A percentile compares a stretch with the other conserved stretches of the same genome.
phyloP scores from a whole-genome alignment of 2,329 filamentous ascomycete genomes.

The Fusarium coicis region DNA sequence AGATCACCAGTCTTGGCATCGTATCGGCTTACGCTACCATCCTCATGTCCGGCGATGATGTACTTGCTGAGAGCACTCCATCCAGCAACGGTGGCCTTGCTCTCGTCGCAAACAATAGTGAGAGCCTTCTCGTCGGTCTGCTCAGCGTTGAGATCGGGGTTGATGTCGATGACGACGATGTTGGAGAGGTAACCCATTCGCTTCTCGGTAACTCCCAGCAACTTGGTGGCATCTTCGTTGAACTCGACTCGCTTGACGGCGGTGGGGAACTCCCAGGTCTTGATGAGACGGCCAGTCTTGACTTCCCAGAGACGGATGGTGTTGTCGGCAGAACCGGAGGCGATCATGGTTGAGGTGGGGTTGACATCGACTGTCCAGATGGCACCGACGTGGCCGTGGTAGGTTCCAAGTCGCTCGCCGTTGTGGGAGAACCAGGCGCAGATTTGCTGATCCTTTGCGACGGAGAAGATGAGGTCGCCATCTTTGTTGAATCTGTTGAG shows the following conservation, averaged over 20 bases:
- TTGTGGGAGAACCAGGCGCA: slow-evolving; percentile 98
- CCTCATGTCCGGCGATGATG: slow-evolving; percentile 98
- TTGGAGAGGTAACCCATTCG: slow-evolving; percentile 96
- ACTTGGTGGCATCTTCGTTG: slow-evolving; percentile 88
- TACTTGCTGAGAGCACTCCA: slow-evolving; percentile 96
- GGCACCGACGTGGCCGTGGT: slow-evolving; percentile 95
- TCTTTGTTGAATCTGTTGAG: slow-evolving; percentile 82
- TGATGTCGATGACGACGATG: slow-evolving; percentile 92
- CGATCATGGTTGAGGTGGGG: slow-evolving; percentile 89
- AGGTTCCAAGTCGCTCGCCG: slow-evolving; percentile 96
- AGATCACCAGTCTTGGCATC: slow-evolving; percentile 92
- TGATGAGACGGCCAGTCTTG: slow-evolving; percentile 89
- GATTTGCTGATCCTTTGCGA: slow-evolving; percentile 94
- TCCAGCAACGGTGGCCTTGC: slow-evolving; percentile 96
- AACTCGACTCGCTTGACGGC: slow-evolving; percentile 99
- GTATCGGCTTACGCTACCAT: slow-evolving; percentile 90
- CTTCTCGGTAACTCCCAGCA: slow-evolving; percentile 97
- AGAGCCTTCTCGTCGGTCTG: slow-evolving; percentile 86
- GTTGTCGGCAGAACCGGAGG: slow-evolving; percentile 97
- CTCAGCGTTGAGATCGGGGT: slow-evolving; percentile 81
- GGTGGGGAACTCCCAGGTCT: slow-evolving; percentile 97
- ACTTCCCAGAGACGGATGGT: slow-evolving; percentile 98
- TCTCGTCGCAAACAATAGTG: slow-evolving; percentile 92
- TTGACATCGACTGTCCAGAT: slow-evolving; percentile 99
- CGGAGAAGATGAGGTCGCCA: slow-evolving; percentile 96